phyloP scores from a whole-genome alignment of 208 protist species.

The Acanthamoeba pearcei region DNA sequence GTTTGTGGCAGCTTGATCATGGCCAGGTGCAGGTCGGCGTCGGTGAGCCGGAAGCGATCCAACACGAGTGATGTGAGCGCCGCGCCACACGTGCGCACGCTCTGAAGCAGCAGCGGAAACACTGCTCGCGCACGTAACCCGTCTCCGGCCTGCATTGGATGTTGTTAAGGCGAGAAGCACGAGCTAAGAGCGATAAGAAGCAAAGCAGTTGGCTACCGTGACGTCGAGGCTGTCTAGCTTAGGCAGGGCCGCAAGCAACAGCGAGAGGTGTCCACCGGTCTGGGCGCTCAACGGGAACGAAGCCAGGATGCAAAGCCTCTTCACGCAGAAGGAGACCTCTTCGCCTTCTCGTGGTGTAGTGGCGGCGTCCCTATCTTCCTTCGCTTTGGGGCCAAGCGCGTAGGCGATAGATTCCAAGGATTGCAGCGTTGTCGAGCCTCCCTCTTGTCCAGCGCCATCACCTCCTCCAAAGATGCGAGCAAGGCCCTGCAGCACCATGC shows the following conservation, averaged over 20 bases:
- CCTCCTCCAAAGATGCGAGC: neutral
- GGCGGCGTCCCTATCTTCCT: neutral
- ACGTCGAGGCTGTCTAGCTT: neutral
- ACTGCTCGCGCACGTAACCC: neutral
- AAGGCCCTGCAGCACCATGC: constrained; percentile 7
- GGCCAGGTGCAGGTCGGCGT: constrained; percentile 46
- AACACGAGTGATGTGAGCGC: neutral
- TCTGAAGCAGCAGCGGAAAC: constrained; percentile 32
- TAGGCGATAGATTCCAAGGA: constrained; percentile 5
- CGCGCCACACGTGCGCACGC: neutral
- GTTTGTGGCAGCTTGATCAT: constrained; percentile 51
- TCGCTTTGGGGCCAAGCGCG: neutral
- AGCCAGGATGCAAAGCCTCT: neutral
- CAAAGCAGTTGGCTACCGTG: neutral
- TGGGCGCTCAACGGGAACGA: constrained; percentile 28
- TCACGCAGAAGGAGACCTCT: neutral
- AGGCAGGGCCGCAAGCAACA: constrained; percentile 44
- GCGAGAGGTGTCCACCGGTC: constrained; percentile 1
- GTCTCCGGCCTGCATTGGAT: constrained; percentile 11
- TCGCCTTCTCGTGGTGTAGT: neutral
- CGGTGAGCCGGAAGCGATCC: constrained; percentile 20
- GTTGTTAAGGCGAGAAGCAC: neutral
- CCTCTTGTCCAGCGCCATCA: neutral
- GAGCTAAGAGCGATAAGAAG: too few species aligned
- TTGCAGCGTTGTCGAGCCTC: neutral